Percentiles rank a stretch among this genome's conserved stretches.
These are phyloP conservation scores for Phytopythium aichiense DNA, from an alignment of 352 stramenopile species.

Conservation along the genomic window DNA sequence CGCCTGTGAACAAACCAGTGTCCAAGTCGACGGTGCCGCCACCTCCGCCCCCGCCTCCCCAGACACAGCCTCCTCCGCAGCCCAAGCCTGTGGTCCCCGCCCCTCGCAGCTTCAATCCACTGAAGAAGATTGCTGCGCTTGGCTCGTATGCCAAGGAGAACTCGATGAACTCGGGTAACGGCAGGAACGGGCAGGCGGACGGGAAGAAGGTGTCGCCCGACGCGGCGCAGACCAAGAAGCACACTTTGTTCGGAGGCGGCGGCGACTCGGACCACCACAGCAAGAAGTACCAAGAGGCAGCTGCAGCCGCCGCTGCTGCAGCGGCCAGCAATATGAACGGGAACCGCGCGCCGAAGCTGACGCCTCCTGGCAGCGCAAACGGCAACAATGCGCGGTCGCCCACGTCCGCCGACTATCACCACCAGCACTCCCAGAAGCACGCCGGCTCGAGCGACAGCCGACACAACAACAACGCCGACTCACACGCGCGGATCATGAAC, in stretches of 20 bases:
- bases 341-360: background rate
- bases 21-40: constrained; percentile 11
- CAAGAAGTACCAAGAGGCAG: constrained; percentile 6
- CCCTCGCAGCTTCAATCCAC: constrained; percentile 46
- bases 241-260: constrained; percentile 3
- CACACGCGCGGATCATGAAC: constrained; percentile 37
- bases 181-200: constrained; percentile 15
- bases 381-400: constrained; percentile 2
- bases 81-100: constrained; percentile 13
- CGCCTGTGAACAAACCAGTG: constrained; percentile 3
- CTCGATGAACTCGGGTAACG: constrained; percentile 21
- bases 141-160: constrained; percentile 44
- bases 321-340: background rate
- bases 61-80: constrained; percentile 12
- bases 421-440: constrained; percentile 10
- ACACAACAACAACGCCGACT: constrained; percentile 25
- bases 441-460: constrained; percentile 11
- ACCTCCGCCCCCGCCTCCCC: constrained; percentile 1
- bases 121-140: constrained; percentile 59
- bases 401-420: background rate
- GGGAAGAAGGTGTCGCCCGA: constrained; percentile 8
- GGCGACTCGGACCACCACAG: constrained; percentile 6
- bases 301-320: background rate
- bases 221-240: constrained; percentile 8
- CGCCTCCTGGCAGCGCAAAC: background rate